Evolutionary conservation across 2,329 filamentous ascomycete genomes (phyloP).

Genomic region (Diplodia corticola): DNA sequence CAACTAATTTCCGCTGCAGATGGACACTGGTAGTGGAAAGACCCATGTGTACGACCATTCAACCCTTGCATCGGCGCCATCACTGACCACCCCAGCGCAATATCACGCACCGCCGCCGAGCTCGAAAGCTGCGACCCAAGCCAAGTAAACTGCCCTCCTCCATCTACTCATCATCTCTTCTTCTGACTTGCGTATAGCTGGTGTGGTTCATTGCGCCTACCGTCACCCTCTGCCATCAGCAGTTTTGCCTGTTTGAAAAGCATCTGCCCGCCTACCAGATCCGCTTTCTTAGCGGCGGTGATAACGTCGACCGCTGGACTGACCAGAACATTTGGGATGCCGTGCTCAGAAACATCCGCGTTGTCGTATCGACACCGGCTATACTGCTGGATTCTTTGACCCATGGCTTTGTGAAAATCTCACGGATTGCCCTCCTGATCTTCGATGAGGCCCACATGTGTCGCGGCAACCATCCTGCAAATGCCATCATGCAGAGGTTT

Average conservation of each 20-base stretch:
- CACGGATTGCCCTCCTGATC: slow-evolving; percentile 66
- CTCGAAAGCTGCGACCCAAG: slow-evolving; percentile 41
- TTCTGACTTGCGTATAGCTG: slow-evolving; percentile 31
- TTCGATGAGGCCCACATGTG: slow-evolving; percentile 91
- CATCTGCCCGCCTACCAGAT: slow-evolving; percentile 54
- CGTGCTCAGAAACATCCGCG: slow-evolving; percentile 62
- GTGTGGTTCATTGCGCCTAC: slow-evolving; percentile 52
- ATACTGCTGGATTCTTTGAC: slow-evolving; percentile 71
- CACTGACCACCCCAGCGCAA: slow-evolving; percentile 6
- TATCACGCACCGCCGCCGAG: slow-evolving; percentile 42
- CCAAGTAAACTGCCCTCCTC: slow-evolving; percentile 33
- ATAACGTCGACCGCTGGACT: slow-evolving; percentile 73
- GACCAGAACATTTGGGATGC: slow-evolving; percentile 66
- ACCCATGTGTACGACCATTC: slow-evolving; percentile 42
- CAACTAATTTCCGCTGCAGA: slow-evolving; percentile 28
- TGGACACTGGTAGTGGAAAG: slow-evolving; percentile 53
- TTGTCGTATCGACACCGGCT: slow-evolving; percentile 78
- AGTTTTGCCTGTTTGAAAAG: slow-evolving; percentile 38
- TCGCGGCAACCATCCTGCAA: slow-evolving; percentile 61
- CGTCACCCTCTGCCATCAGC: slow-evolving; percentile 49
- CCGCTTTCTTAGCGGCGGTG: slow-evolving; percentile 65
- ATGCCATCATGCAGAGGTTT: slow-evolving; percentile 70
- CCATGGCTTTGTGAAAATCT: slow-evolving; percentile 71
- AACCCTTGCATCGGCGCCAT: background rate
- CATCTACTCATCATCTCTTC: background rate